These are phyloP conservation scores for Aureobasidium mangrovei DNA, from an alignment of 2,329 filamentous ascomycete species.

Conservation along the genomic window DNA sequence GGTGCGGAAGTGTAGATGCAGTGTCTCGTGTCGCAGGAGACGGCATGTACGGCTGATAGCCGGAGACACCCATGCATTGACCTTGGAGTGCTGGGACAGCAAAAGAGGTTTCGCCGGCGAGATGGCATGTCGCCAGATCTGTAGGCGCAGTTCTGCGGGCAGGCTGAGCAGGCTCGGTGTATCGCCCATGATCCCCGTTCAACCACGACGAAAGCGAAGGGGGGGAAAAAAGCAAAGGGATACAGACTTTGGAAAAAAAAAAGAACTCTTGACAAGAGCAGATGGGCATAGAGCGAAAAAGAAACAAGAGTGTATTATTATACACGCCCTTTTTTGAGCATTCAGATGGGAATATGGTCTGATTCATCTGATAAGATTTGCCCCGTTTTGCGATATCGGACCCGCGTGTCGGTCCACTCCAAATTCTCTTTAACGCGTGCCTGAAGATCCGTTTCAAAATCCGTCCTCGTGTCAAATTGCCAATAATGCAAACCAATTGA, in stretches of 20 bases:
- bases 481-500: too few species aligned
- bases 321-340: too few species aligned
- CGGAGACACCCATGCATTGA: not conserved
- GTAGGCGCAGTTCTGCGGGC: not conserved
- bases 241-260: too few species aligned
- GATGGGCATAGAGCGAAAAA: not conserved
- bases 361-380: slow-evolving; percentile 11
- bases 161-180: not conserved
- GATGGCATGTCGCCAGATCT: not conserved
- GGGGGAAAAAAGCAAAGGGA: too few species aligned
- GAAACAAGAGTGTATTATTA: not conserved
- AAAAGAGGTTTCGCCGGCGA: not conserved
- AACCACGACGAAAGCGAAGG: too few species aligned
- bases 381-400: slow-evolving; percentile 3
- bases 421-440: too few species aligned
- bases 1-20: not conserved
- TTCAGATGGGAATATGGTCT: not conserved
- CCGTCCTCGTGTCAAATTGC: too few species aligned
- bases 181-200: too few species aligned
- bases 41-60: not conserved
- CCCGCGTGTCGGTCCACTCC: too few species aligned
- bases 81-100: not conserved
- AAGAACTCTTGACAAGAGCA: not conserved
- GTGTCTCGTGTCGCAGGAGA: not conserved
- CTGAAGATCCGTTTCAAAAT: too few species aligned